Base-by-base conservation (phyloP, 2,329 filamentous ascomycete species). In the Neonectria punicea region DNA sequence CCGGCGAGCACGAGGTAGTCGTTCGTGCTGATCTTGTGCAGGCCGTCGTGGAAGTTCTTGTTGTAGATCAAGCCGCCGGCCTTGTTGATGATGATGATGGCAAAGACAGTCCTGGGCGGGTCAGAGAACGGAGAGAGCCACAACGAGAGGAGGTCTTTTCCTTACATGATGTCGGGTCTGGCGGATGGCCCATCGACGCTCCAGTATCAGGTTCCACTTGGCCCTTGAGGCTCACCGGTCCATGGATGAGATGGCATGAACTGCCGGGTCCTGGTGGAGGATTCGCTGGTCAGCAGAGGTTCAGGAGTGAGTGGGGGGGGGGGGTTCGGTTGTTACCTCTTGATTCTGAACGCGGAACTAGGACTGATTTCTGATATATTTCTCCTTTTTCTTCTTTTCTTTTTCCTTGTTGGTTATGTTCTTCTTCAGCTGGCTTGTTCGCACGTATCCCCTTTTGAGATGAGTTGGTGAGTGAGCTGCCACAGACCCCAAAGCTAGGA, bases 71-170 rank as follows among this genome's bases (percentile, higher is more conserved):
- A 87, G 74, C 96, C 96, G 66, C 94, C 96, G 70, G 96, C 94
- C 87, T 99, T 99, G 86, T 98, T 98, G 85, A 99, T 97, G 79
- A 99, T 92, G 79, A 98, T 94, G 77, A 99, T 91, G 64, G 94
- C 90, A 80, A 97, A 96, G 79, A 99, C 92, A 71, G 94, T 93
- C 96, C 94, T 98, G 39, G n/a, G 25, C 25, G 25, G 44, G 47
- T 67, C 53, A 68, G 59, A 13, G 59, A 14, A 20, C 20, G 9
- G 13, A 14, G n/a, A 20, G n/a, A 20, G 28, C n/a, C 28, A 32
- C 9, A 20, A 20, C 41, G n/a, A 46, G 25, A 30, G 30, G 30
- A 30, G 9, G 18, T 11, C 10, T n/a, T 11, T 6, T 43, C 4
- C 71, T 58, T 60, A 69, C 74, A 75, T 75, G 58, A 47, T 62